Evolutionary conservation across 192 early-diverging fungal genomes (phyloP), one percentile per base, ranked within the genome.

Genomic region (Linnemannia zychae): DNA sequence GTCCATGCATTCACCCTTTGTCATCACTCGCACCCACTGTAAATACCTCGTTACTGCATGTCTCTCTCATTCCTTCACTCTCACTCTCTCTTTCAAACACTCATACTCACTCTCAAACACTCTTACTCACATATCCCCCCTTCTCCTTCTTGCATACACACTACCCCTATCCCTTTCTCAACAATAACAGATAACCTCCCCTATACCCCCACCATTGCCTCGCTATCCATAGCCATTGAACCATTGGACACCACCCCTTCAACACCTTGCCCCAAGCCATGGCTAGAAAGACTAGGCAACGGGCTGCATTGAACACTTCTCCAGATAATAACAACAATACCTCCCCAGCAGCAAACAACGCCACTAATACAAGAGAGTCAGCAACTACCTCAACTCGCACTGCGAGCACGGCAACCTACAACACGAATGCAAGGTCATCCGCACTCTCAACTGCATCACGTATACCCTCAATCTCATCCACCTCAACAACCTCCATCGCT

Each of bases 391-490:
- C 75, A 31, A 2, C 75, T 1, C 71, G 71, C 9, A 36, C 71
- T 66, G 34, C 31, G 9, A 47, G 44, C 52, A 71, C 74, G 36
- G 57, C 38, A 2, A 81, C 67, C 50, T 66, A 72, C 48, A 70
- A 72, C 71, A 66, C 63, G 17, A 67, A 52, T 44, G 52, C 47
- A 38, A 68, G 40, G 33, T 7, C 69, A 40, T 48, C 70, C 33
- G 48, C 71, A 28, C 18, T 46, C 70, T 82, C 75, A 12, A 63
- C 47, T 33, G 20, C 65, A 28, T 78, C 82, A 17, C 33, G 52
- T 69, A 65, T 75, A 47, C 77, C 82, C 34, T 24, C 71, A 36
- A 75, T 63, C 47, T 40, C 80, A n/a, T 76, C 81, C 7, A 67
- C 81, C 60, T 50, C 75, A n/a, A 67, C 38, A 28, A 68, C 81